phyloP scores from a whole-genome alignment of 176 grass and related monocot species.

The Cenchrus americanus region DNA sequence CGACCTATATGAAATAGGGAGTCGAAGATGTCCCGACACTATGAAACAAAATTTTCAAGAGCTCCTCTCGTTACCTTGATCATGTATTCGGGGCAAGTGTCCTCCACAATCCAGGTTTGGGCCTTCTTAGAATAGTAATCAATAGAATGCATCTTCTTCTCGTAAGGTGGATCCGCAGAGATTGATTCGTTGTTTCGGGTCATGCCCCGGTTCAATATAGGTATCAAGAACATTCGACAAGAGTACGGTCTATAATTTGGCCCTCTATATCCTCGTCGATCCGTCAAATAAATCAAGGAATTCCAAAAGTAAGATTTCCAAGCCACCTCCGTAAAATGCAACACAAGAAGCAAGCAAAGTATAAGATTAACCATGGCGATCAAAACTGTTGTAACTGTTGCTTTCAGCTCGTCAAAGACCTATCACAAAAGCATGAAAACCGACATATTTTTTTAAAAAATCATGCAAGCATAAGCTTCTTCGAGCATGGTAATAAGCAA shows the following conservation, averaged over 20 bases:
- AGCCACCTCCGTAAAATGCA: background rate
- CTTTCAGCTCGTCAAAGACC: slow-evolving; percentile 31
- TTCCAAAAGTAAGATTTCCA: background rate
- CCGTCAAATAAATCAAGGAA: slow-evolving; percentile 29
- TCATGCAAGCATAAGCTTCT: background rate
- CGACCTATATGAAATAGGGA: slow-evolving; percentile 51
- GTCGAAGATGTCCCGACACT: background rate
- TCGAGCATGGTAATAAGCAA: background rate
- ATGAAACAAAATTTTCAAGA: background rate
- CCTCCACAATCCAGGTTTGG: slow-evolving; percentile 43
- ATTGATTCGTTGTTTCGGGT: background rate
- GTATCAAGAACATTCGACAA: slow-evolving; percentile 65
- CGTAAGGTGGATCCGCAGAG: slow-evolving; percentile 11
- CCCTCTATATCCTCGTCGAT: slow-evolving; percentile 65
- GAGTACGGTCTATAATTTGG: slow-evolving; percentile 52
- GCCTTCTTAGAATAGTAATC: slow-evolving; percentile 74
- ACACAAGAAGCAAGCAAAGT: background rate
- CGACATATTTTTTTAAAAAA: background rate
- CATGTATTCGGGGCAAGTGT: slow-evolving; percentile 58
- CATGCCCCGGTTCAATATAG: slow-evolving; percentile 55
- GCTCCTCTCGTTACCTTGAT: slow-evolving; percentile 50
- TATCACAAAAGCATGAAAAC: slow-evolving; percentile 1
- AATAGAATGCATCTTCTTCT: slow-evolving; percentile 44
- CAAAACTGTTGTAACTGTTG: slow-evolving; percentile 9
- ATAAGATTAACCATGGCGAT: slow-evolving; percentile 23